Evolutionary conservation across 768 basidiomycete species (phyloP), one percentile per base, ranked within the genome.

Genomic region (Panaeolus cyanescens): DNA sequence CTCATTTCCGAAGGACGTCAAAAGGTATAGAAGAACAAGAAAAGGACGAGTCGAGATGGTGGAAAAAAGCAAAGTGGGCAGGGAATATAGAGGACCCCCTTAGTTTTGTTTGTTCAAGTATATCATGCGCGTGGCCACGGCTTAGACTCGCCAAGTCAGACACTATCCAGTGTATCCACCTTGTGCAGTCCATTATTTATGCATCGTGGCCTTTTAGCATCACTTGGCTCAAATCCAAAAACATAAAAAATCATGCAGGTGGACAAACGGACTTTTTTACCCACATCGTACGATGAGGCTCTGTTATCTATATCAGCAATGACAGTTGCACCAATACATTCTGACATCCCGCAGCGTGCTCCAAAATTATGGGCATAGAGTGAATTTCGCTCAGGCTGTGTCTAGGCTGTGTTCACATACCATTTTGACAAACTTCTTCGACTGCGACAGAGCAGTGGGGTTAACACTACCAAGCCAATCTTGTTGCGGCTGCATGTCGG

Each of bases 1-100:
- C 90, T 88, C 91, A 90, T 89, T 62, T 55, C 65, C 33, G 62
- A 54, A 37, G 58, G 56, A 55, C 53, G 64, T 60, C 61, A 32
- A 62, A 55, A 60, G 36, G 55, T 37, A 60, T 56, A 59, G 40
- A 60, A 59, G 19, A 61, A 59, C 40, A 45, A 39, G 58, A 54
- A 50, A 50, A 54, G 53, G 39, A 25, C 19, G 32, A 17, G 10
- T 39, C 33, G 55, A 64, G 62, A 54, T 25, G 36, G 15, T 54
- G 40, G 56, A 58, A 63, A 63, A 62, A 66, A 65, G 42, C 55
- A 4, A 50, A 50, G 45, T 50, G 45, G 22, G 30, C 25, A 50
- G 45, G 25, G 45, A 50, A 50, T 22, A 50, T 50, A 50, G 45
- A 50, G 12, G 45, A 28, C 45, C 45, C 45, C 45, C 45, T 50